Evolutionary conservation across 352 stramenopile species (phyloP).

Genomic region (Pythium phragmiticola): DNA sequence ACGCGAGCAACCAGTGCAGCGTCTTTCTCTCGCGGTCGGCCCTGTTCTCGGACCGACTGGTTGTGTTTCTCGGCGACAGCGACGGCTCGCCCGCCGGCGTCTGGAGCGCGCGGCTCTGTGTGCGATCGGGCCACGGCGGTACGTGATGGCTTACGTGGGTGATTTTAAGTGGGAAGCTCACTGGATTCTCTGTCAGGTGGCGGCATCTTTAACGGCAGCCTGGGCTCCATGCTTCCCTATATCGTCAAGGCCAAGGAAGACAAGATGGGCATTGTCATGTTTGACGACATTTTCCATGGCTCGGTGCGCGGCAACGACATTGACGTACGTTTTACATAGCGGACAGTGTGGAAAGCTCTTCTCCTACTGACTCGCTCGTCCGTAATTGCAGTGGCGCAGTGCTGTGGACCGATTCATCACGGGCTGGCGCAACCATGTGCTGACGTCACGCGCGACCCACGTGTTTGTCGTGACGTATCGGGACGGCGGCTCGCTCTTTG

Average conservation of each 20-base stretch:
- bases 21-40: conserved; percentile 60
- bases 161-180: too few species aligned
- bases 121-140: conserved; percentile 58
- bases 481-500: conserved; percentile 50
- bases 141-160: background rate
- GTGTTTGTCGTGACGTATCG: conserved; percentile 66
- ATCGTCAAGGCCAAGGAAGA: conserved; percentile 72
- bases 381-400: conserved; percentile 39
- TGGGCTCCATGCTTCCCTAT: conserved; percentile 77
- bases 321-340: conserved; percentile 35
- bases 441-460: conserved; percentile 62
- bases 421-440: conserved; percentile 65
- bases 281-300: conserved; percentile 66
- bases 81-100: conserved; percentile 56
- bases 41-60: conserved; percentile 58
- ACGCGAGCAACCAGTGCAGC: conserved; percentile 54
- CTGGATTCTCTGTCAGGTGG: conserved; percentile 27
- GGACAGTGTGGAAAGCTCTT: too few species aligned
- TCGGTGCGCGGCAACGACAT: conserved; percentile 44
- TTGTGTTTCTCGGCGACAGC: conserved; percentile 67
- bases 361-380: background rate
- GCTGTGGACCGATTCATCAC: conserved; percentile 65
- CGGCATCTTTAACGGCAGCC: conserved; percentile 71
- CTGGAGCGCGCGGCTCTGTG: conserved; percentile 60
- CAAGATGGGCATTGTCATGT: conserved; percentile 66